Evolutionary conservation across 2,329 filamentous ascomycete species (phyloP), one percentile per base, ranked within the genome.

Genomic region (Phyllosticta ampelicida): DNA sequence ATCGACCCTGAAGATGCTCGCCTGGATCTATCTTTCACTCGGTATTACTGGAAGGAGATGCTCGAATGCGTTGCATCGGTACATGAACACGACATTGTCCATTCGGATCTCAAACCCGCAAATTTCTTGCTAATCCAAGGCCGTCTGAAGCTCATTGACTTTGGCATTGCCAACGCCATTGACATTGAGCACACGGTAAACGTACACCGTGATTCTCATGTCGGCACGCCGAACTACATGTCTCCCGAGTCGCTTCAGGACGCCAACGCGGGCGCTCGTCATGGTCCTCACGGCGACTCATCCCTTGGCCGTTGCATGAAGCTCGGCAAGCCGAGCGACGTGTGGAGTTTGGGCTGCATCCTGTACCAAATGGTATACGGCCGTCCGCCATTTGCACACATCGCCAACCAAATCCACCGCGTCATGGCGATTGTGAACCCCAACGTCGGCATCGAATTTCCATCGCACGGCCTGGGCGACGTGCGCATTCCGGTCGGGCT

Each of bases 11-110:
- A 67, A 13, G 83, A 87, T 56, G 83, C 88, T 48, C 82, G 80
- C 60, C 86, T 99, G 61, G 94, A 99, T 68, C 81, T 89, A 1
- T 88, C 87, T 56, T 96, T 97, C 71, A 90, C 94, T 11, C 87
- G 94, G n/a, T 95, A 89, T 74, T 96, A 96, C 77, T 99, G 94
- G 94, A 94, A 95, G 72, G 94, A 99, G 74, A 99, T 99, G 94
- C 85, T 99, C 18, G 90, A 96, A 71, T 97, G 94, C 69, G 84
- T 99, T 5, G 83, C 89, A 64, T 84, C 92, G 0, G 90, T 99
- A 0, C 94, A 99, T 69, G 82, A 87, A 11, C 80, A 86, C 70
- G 90, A 96, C 68, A 91, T 99, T 62, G 94, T 99, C 2, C 94
- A 99, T 74, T 96, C 90, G 0, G 94, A 99, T 69, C 79, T 99